Percentiles rank a stretch among this genome's conserved stretches.
Evolutionary conservation across 177 flowering plant genomes (phyloP).

Genomic region (Vitis hybrid): DNA sequence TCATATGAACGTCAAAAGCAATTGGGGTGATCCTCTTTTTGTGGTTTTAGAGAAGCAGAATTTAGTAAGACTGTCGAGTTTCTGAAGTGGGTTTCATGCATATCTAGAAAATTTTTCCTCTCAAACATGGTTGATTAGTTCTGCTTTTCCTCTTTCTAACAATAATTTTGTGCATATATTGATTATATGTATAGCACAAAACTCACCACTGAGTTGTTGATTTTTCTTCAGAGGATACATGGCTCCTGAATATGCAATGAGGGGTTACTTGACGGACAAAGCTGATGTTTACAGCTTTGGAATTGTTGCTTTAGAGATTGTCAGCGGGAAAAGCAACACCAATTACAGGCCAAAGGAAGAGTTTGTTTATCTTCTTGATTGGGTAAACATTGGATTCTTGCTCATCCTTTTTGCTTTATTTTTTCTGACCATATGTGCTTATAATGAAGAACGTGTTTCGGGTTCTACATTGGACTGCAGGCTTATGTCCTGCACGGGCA

Average conservation of each 20-base stretch:
- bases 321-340: slow-evolving; percentile 88
- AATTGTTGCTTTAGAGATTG: slow-evolving; percentile 71
- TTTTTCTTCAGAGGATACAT: slow-evolving; percentile 74
- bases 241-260: slow-evolving; percentile 98
- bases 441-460: no score
- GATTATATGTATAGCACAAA: no score
- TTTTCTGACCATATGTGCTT: no score
- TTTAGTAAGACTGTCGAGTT: no score
- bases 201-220: no score
- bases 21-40: no score
- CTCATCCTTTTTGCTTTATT: neutral
- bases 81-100: no score
- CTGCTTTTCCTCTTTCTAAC: no score
- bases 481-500: slow-evolving; percentile 76
- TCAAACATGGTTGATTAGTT: no score
- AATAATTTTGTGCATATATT: neutral
- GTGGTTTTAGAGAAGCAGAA: no score
- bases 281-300: slow-evolving; percentile 95
- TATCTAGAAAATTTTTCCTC: no score
- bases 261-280: slow-evolving; percentile 84
- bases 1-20: no score
- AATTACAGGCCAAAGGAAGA: slow-evolving; percentile 73
- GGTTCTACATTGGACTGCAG: slow-evolving; percentile 25
- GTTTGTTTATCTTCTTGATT: slow-evolving; percentile 78
- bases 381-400: slow-evolving; percentile 48